Evolutionary conservation across 768 basidiomycete genomes (phyloP).

Genomic region (Amanita rimosa): DNA sequence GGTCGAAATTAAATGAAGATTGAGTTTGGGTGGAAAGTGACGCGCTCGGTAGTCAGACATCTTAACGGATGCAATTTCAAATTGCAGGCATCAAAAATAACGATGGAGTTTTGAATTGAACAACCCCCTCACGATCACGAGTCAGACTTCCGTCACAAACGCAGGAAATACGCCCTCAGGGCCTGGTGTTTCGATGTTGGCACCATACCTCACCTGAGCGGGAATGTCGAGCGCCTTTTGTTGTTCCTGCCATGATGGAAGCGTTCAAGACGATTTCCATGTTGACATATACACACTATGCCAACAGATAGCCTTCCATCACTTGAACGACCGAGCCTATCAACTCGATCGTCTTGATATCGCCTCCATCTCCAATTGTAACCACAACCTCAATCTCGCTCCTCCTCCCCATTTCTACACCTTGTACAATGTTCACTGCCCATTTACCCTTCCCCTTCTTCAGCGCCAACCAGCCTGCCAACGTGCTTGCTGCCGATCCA

Average conservation of each 20-base stretch:
- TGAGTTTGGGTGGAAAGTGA: too few species aligned
- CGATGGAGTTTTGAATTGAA: too few species aligned
- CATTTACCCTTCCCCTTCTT: constrained; percentile 25
- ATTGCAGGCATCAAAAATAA: too few species aligned
- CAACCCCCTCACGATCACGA: too few species aligned
- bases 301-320: constrained; percentile 22
- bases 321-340: constrained; percentile 26
- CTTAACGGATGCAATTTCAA: too few species aligned
- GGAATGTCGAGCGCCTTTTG: constrained; percentile 41
- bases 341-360: constrained; percentile 10
- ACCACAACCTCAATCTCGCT: constrained; percentile 28
- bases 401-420: constrained; percentile 33
- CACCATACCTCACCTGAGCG: too few species aligned
- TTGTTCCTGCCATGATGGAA: constrained; percentile 44
- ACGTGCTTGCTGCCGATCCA: constrained; percentile 32
- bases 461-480: constrained; percentile 27
- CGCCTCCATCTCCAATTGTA: constrained; percentile 17
- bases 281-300: constrained; percentile 25
- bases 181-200: too few species aligned
- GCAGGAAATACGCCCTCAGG: too few species aligned
- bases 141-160: too few species aligned
- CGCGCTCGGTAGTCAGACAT: too few species aligned
- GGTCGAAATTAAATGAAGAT: too few species aligned
- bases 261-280: constrained; percentile 40
- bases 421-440: constrained; percentile 27